Base-by-base conservation (phyloP, 208 protist species). In the Wallacemonas sp. region DNA sequence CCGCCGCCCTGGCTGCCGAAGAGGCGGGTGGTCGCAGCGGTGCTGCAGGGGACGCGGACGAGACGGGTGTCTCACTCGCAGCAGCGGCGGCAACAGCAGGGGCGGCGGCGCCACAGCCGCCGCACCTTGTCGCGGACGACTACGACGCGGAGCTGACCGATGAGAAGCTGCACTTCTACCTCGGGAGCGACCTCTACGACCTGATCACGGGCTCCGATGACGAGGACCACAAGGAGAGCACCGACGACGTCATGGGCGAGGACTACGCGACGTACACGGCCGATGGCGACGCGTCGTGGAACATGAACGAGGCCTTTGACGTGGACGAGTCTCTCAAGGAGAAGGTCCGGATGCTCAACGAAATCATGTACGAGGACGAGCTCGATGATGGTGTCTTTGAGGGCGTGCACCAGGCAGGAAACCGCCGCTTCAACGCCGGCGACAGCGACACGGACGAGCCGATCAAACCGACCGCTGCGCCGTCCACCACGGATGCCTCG, bases 281-380 rank as follows among this genome's bases (percentile, higher is more conserved):
- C 44, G 70, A 79, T 62, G 72, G 44, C 1, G 57, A 82, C 28
- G 10, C 52, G 4, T 5, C 31, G 18, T 59, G 52, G 52, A 59
- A 59, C 52, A 61, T 62, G 41, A 73, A 57, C 14, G 76, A 76
- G 36, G 77, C 76, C 68, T 92, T 92, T 63, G 70, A 85, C 31
- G 68, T 94, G 16, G 87, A 93, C 65, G 88, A 94, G 28, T 67
- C 80, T 16, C 76, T 96, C 68, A 82, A 82, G 67, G 84, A 89
- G 49, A 87, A 86, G 54, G 94, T 94, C 46, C 86, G 86, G 12
- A 79, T 96, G 69, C 72, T 96, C 25, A 89, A 82, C 57, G 88
- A 92, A 50, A 65, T 93, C 39, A 84, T 96, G 82, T 96, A 96
- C 75, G 91, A 96, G 57, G 91, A 96, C 57, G 91, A 96, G 61